Evolutionary conservation across 2,329 filamentous ascomycete species (phyloP).

Genomic region (Alternaria gansuensis): DNA sequence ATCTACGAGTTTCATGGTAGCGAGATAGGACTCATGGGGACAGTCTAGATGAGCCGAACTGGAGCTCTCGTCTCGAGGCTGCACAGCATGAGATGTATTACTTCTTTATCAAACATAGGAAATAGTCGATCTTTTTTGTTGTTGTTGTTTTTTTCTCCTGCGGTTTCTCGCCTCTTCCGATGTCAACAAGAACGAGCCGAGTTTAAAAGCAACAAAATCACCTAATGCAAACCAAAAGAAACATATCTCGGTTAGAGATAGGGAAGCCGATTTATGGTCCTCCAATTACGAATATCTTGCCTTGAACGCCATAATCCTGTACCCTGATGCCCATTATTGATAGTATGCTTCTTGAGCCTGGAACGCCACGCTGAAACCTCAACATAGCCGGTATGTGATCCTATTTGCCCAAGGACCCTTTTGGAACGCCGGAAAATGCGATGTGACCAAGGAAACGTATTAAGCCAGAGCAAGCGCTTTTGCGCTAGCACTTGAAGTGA

Average conservation of each 20-base stretch:
- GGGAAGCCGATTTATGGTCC: not conserved
- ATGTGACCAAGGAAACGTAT: conserved; percentile 1
- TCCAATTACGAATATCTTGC: not conserved
- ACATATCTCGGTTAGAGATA: not conserved
- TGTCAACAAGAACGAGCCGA: not conserved
- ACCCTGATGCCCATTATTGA: conserved; percentile 7
- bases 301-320: conserved; percentile 10
- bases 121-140: not conserved
- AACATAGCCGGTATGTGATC: not conserved
- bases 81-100: not conserved
- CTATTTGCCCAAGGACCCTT: not conserved
- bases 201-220: not conserved
- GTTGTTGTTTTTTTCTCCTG: not conserved
- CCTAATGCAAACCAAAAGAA: conserved; percentile 2
- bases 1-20: not conserved
- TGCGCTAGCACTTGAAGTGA: conserved; percentile 22
- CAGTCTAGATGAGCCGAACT: not conserved
- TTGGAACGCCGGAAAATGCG: conserved; percentile 11
- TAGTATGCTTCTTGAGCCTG: conserved; percentile 5
- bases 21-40: not conserved
- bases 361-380: conserved; percentile 13
- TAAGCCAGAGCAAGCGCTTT: conserved; percentile 24
- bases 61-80: not conserved
- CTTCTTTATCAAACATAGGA: not conserved
- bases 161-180: not conserved